Base-by-base conservation (phyloP, 352 stramenopile species). In the Globisporangium rhizosaccharum region DNA sequence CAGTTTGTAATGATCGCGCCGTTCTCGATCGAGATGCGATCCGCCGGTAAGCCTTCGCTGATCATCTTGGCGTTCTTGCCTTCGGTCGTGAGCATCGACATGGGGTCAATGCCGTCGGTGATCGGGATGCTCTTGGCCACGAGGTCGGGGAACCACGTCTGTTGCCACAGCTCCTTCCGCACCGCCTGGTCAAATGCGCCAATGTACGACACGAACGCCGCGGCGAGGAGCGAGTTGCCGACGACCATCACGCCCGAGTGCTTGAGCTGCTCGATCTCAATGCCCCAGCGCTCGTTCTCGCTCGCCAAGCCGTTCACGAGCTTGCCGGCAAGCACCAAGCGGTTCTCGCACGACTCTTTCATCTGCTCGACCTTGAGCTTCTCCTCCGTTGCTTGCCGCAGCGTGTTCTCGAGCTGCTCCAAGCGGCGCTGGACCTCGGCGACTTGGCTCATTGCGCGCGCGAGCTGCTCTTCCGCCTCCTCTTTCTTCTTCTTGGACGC, bases 11-110 rank as follows among this genome's bases (percentile, higher is more conserved):
- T 98, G 55, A 99, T 97, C 1, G 96, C 93, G 44, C 97, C 94
- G 66, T 99, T 99, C 61, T 99, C 96, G 25, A 99, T 95, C 26
- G 92, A 98, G 53, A 99, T 98, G 26, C 96, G 88, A 80, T 99
- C 97, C 44, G 96, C 95, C 9, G 96, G 96, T 17, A 99, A 70
- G 8, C 97, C 97, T 60, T 99, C 94, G 60, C 88, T 97, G 63
- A 98, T 96, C 95, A 99, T 99, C 67, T 98, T 97, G 5, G 95
- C 94, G 57, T 98, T 99, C 65, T 97, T 97, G 10, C 92, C 93
- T 56, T 98, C 96, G 18, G 94, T 98, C 18, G 96, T 98, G 28
- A 99, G 82, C 76, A 99, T 88, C 15, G 88, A 82, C 17, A 99
- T 72, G 25, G 97, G 96, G 62, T 99, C 95, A 39, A 98, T 96